These are phyloP conservation scores for Fusarium chaquense DNA, from an alignment of 2,329 filamentous ascomycete species.

Conservation along the genomic window DNA sequence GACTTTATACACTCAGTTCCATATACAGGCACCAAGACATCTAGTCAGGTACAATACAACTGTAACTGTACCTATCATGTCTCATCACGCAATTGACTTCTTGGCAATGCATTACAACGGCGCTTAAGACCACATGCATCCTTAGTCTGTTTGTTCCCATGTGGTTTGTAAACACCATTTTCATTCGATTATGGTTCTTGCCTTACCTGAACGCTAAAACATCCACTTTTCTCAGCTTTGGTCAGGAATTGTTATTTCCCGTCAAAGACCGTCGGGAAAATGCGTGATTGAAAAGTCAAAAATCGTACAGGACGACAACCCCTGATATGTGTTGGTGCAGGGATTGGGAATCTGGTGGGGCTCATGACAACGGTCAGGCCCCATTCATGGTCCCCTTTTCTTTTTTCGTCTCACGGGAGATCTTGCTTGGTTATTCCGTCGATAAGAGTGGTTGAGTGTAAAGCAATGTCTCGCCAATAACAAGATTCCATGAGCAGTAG, in stretches of 20 bases:
- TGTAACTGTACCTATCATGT: not conserved
- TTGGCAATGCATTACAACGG: not conserved
- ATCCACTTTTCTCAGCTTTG: not conserved
- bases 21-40: not conserved
- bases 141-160: not conserved
- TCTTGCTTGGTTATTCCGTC: not conserved
- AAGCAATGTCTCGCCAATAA: too few species aligned
- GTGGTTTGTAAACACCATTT: not conserved
- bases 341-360: not conserved
- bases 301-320: not conserved
- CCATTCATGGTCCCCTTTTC: not conserved
- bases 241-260: not conserved
- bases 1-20: not conserved
- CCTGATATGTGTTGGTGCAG: not conserved
- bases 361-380: not conserved
- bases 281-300: not conserved
- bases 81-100: not conserved
- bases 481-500: too few species aligned
- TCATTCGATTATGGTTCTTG: not conserved
- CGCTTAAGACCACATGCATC: not conserved
- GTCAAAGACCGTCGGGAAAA: slow-evolving; percentile 3
- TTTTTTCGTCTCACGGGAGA: not conserved
- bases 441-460: too few species aligned
- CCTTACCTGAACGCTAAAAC: slow-evolving; percentile 1
- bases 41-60: not conserved